Evolutionary conservation across 805 yeast species (phyloP), one percentile per base, ranked within the genome.

Genomic region (Priceomyces fermenticarens): DNA sequence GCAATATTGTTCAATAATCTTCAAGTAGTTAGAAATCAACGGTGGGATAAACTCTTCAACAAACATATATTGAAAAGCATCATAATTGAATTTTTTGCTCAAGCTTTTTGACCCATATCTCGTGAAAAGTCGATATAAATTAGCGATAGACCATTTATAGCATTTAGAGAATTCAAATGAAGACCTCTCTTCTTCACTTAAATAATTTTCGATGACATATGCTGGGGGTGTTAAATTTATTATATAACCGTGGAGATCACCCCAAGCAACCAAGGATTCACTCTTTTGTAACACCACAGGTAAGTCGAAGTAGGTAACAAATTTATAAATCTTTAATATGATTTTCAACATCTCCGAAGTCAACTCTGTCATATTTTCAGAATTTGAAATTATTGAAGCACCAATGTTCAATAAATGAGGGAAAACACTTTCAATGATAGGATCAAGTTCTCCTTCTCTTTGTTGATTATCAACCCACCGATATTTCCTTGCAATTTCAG

Each of bases 111-210:
- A 75, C 1, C 84, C 88, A 55, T 85, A 89, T 51, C 91, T 74
- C 39, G 74, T 75, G 53, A 86, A 86, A 3, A 89, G 58, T 49
- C 95, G 77, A 49, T 73, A 76, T 31, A 90, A 58, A 58, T 87
- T 88, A 16, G 88, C 88, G 54, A 81, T 81, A 0, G 95, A 79
- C 97, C 98, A 91, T 60, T 91, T 70, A 49, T 66, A 62, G 42
- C 70, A 64, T 45, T 93, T 66, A 77, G 90, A 51, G 80, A 77
- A 63, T 80, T 91, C 56, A 70, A 82, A 84, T 84, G 85, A 36
- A 80, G 62, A 51, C 47, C 57, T 62, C 34, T 69, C 73, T 44
- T 45, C 46, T 43, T 58, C 60, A 15, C 77, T 74, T 6, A 70
- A 71, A 36, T 78, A 81, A n/a, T 75, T 52, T 13, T 71, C 67